Evolutionary conservation across 2,329 filamentous ascomycete species (phyloP).

Genomic region (Hypoxylon sp.): DNA sequence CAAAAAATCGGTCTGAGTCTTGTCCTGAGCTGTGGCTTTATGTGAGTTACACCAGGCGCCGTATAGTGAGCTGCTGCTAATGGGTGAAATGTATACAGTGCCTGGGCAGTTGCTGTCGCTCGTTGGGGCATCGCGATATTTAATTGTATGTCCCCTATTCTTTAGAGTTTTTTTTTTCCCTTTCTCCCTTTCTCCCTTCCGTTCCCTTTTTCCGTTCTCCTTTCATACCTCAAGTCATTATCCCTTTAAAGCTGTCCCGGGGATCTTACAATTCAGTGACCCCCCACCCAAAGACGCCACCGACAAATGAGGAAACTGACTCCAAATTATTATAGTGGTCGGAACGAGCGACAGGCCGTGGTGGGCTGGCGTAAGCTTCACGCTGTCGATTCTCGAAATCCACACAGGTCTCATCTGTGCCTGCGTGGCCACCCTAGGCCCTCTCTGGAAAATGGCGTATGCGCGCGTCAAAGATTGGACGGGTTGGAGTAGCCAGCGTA

Average conservation of each 20-base stretch:
- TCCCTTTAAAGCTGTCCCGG: not conserved
- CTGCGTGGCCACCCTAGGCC: constrained; percentile 43
- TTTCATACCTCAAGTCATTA: not conserved
- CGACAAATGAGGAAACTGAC: constrained; percentile 15
- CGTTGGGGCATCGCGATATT: constrained; percentile 46
- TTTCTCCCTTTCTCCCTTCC: not conserved
- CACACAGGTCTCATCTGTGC: constrained; percentile 48
- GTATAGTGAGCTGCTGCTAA: constrained; percentile 14
- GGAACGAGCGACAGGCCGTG: constrained; percentile 43
- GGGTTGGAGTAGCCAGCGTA: constrained; percentile 24
- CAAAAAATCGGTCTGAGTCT: constrained; percentile 47
- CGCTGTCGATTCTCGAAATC: constrained; percentile 45
- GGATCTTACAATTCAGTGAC: not conserved
- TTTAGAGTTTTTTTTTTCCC: not conserved
- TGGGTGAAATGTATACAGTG: constrained; percentile 19
- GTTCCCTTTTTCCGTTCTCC: not conserved
- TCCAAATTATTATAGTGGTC: constrained; percentile 19
- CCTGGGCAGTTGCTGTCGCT: constrained; percentile 46
- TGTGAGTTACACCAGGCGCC: constrained; percentile 33
- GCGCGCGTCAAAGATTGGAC: constrained; percentile 32
- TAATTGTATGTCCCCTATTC: constrained; percentile 35
- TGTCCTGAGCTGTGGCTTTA: constrained; percentile 46
- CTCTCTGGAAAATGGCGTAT: constrained; percentile 43
- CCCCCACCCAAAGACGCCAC: not conserved
- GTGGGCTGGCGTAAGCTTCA: constrained; percentile 48